Evolutionary conservation across 2,329 filamentous ascomycete species (phyloP).

Genomic region (Pseudogymnoascus sp.): DNA sequence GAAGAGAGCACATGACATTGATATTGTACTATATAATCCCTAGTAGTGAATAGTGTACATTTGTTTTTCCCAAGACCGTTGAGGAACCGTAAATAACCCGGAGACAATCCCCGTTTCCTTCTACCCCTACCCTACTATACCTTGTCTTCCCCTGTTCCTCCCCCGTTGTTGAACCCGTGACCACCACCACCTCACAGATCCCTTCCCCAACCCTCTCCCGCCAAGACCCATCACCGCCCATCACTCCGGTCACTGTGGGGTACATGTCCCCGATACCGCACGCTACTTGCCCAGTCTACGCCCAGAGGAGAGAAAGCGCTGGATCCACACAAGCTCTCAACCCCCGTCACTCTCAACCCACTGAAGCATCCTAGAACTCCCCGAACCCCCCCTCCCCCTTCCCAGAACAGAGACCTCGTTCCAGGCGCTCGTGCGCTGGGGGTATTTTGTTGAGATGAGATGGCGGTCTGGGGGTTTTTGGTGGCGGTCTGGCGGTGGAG

Average conservation of each 20-base stretch:
- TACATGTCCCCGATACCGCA: background rate
- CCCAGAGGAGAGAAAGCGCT: background rate
- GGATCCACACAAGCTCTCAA: background rate
- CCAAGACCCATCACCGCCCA: background rate
- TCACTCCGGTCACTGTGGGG: background rate
- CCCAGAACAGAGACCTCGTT: too few species aligned
- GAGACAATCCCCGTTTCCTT: background rate
- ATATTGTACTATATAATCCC: background rate
- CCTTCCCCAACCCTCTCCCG: background rate
- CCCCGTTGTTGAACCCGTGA: background rate
- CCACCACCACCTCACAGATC: background rate
- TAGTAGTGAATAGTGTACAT: background rate
- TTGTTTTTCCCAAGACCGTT: background rate
- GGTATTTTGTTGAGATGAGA: constrained; percentile 1
- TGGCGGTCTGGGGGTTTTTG: background rate
- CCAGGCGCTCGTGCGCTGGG: background rate
- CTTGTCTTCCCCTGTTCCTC: background rate
- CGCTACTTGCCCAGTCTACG: background rate
- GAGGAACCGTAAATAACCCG: background rate
- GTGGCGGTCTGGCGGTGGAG: background rate
- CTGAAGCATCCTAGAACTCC: too few species aligned
- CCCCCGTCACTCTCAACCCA: background rate
- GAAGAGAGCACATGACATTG: background rate
- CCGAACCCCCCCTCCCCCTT: too few species aligned
- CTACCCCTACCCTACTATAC: background rate